Evolutionary conservation across 805 yeast species (phyloP).

Genomic region (Jamesozyma jinghongensis): DNA sequence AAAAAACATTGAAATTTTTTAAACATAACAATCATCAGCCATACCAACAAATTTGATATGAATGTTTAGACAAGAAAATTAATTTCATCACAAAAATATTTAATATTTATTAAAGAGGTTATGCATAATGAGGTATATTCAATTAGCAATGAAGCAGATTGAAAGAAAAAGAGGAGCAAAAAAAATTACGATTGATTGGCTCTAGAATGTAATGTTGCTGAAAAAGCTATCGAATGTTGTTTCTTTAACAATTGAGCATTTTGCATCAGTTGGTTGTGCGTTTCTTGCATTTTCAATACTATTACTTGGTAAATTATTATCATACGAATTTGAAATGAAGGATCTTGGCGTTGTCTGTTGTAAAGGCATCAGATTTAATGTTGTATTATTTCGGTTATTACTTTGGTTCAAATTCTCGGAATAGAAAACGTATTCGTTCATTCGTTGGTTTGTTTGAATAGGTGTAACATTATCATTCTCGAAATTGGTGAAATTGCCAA

Average conservation of each 20-base stretch:
- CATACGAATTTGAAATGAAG: not conserved
- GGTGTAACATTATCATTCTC: too few relatives aligned
- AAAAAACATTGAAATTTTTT: too few relatives aligned
- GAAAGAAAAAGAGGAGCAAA: too few relatives aligned
- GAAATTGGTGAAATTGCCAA: not conserved
- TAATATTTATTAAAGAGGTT: too few relatives aligned
- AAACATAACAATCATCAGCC: too few relatives aligned
- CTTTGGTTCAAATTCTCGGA: not conserved
- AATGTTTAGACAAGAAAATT: too few relatives aligned
- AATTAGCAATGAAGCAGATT: too few relatives aligned
- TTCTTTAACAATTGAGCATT: not conserved
- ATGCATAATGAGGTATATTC: too few relatives aligned
- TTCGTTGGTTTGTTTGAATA: too few relatives aligned
- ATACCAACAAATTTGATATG: too few relatives aligned
- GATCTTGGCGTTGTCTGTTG: not conserved
- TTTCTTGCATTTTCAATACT: not conserved
- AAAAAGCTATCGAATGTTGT: slow-evolving; percentile 1
- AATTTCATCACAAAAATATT: too few relatives aligned
- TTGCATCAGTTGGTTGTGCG: not conserved
- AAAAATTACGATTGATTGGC: too few relatives aligned
- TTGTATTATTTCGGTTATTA: not conserved
- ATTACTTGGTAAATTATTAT: not conserved
- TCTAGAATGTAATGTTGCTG: slow-evolving; percentile 6
- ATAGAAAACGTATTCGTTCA: not conserved
- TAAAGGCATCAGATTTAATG: not conserved